A percentile compares a stretch with the other conserved stretches of the same genome.
Evolutionary conservation across 1,284 basidiomycete genomes (phyloP).

Genomic region (Sphaerobolus stellatus): DNA sequence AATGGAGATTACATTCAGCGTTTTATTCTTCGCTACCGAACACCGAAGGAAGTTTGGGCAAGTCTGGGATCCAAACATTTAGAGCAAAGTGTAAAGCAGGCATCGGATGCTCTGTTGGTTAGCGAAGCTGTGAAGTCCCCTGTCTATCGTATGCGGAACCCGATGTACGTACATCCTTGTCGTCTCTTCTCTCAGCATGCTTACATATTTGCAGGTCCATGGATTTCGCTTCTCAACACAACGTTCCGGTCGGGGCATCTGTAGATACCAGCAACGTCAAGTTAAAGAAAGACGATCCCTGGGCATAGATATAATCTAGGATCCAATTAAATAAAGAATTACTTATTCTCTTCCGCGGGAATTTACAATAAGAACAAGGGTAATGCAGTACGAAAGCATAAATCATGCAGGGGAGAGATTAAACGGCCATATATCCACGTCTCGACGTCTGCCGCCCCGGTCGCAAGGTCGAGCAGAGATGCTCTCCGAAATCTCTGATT

Average conservation of each 20-base stretch:
- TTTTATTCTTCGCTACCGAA: slow-evolving; percentile 56
- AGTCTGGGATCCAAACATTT: slow-evolving; percentile 57
- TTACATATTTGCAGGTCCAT: slow-evolving; percentile 36
- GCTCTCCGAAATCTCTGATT: slow-evolving; percentile 70
- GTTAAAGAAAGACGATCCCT: slow-evolving; percentile 39
- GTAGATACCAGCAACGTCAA: slow-evolving; percentile 45
- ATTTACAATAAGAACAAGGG: background rate
- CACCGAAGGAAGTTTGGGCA: slow-evolving; percentile 51
- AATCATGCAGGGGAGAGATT: background rate
- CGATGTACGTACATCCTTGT: slow-evolving; percentile 53
- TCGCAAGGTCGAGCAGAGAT: slow-evolving; percentile 70
- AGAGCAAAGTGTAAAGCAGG: slow-evolving; percentile 43
- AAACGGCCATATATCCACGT: slow-evolving; percentile 76
- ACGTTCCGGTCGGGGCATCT: slow-evolving; percentile 47
- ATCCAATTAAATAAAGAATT: background rate
- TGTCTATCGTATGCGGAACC: slow-evolving; percentile 62
- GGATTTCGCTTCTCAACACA: slow-evolving; percentile 51
- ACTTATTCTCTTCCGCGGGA: slow-evolving; percentile 1
- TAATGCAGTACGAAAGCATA: background rate
- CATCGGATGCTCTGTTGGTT: slow-evolving; percentile 46
- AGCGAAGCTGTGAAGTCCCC: slow-evolving; percentile 50
- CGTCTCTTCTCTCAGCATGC: background rate
- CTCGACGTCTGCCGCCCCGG: slow-evolving; percentile 60
- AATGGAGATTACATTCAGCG: slow-evolving; percentile 61
- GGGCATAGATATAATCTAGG: slow-evolving; percentile 8